Evolutionary conservation across 148 eudicot genomes (phyloP).

Genomic region (Cornus florida): DNA sequence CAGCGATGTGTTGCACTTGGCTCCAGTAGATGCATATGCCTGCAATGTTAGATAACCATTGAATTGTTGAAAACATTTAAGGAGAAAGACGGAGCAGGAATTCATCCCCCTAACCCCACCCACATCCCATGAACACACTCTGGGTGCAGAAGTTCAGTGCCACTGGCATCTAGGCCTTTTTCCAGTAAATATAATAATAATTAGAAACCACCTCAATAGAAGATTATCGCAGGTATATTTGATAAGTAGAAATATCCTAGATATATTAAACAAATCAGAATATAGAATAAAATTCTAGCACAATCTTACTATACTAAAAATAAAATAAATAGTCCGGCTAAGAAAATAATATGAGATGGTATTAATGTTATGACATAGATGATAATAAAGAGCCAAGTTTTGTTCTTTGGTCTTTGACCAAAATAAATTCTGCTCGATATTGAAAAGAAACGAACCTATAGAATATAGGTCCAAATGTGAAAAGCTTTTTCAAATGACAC

Average conservation of each 20-base stretch:
- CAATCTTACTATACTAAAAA: not conserved
- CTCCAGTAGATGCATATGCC: conserved; percentile 89
- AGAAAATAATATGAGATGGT: too few species aligned
- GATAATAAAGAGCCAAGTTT: not conserved
- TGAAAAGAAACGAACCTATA: not conserved
- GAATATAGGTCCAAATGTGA: not conserved
- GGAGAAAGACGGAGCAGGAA: not conserved
- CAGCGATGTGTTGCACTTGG: conserved; percentile 48
- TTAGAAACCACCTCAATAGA: not conserved
- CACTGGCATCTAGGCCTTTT: not conserved
- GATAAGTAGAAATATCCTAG: not conserved
- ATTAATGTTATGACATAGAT: not conserved
- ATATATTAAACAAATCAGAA: not conserved
- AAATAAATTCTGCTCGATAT: not conserved
- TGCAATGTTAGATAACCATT: conserved; percentile 32
- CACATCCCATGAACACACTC: not conserved
- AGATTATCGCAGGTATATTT: too few species aligned
- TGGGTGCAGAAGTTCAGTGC: not conserved
- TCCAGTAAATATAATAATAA: not conserved
- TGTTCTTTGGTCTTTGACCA: not conserved
- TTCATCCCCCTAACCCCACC: not conserved
- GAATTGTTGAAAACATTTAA: not conserved
- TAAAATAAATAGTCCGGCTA: too few species aligned
- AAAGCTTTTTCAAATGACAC: too few species aligned
- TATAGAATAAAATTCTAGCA: not conserved